Conservation (phyloP, 2,329 filamentous ascomycete species). For the Fonsecaea nubica region DNA sequence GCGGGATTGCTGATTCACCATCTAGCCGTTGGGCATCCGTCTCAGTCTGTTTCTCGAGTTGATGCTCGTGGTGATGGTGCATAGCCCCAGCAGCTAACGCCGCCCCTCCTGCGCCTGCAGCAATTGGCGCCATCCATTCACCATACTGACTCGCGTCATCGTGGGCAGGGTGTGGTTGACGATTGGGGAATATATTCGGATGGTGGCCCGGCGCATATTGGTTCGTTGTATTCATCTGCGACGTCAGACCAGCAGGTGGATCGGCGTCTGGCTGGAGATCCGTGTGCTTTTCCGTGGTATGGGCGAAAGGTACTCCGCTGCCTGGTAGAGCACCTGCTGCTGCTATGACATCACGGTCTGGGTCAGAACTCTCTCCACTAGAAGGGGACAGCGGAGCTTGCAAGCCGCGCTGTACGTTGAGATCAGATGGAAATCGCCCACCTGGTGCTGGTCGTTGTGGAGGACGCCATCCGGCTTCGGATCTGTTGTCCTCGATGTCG, state of each 20-base stretch:
- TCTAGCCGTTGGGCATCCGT: slow-evolving; percentile 20
- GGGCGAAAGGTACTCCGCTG: slow-evolving; percentile 46
- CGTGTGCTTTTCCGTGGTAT: slow-evolving; percentile 31
- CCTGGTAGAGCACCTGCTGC: slow-evolving; percentile 64
- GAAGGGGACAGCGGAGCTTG: slow-evolving; percentile 79
- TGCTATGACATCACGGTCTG: slow-evolving; percentile 61
- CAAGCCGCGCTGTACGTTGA: slow-evolving; percentile 85
- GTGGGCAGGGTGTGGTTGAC: slow-evolving; percentile 27
- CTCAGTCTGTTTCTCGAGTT: slow-evolving; percentile 26
- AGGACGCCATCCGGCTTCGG: slow-evolving; percentile 46
- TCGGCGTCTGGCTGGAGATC: slow-evolving; percentile 30
- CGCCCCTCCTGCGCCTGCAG: slow-evolving; percentile 44
- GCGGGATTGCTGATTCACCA: slow-evolving; percentile 29
- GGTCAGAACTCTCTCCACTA: slow-evolving; percentile 78
- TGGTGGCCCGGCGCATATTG: slow-evolving; percentile 32
- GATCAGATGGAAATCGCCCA: slow-evolving; percentile 94
- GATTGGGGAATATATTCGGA: slow-evolving; percentile 32
- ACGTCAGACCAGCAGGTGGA: slow-evolving; percentile 1
- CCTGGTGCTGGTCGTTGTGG: slow-evolving; percentile 79
- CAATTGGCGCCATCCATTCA: slow-evolving; percentile 61
- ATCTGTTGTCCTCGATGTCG: slow-evolving; percentile 40
- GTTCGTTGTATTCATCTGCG: slow-evolving; percentile 14
- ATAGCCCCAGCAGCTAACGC: slow-evolving; percentile 25
- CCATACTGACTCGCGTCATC: slow-evolving; percentile 53
- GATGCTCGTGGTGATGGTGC: slow-evolving; percentile 34